phyloP scores from a whole-genome alignment of 306 rosid species.

The Acacia acuminata region DNA sequence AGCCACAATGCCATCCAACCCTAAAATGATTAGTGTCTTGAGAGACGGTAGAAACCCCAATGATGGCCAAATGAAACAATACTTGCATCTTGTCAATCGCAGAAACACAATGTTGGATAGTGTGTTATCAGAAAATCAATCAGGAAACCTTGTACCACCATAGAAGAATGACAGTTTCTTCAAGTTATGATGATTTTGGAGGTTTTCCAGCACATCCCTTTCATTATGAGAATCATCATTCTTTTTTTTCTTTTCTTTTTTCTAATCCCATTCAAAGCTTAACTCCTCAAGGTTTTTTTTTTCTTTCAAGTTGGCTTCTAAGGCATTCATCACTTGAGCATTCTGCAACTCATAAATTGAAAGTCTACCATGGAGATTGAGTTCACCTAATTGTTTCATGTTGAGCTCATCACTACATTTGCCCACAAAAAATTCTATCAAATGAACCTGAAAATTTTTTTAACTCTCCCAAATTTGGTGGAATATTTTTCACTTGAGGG shows the following conservation, averaged over 20 bases:
- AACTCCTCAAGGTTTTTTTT: background rate
- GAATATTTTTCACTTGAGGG: background rate
- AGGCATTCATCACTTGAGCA: background rate
- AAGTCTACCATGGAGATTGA: conserved; percentile 8
- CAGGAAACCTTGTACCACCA: background rate
- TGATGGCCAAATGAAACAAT: background rate
- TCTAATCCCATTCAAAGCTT: conserved; percentile 15
- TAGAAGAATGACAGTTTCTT: background rate
- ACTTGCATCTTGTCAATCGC: no score
- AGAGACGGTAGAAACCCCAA: background rate
- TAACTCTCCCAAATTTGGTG: background rate
- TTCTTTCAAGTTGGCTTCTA: background rate
- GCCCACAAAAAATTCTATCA: background rate
- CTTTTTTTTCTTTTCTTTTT: no score
- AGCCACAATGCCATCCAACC: background rate
- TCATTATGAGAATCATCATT: background rate
- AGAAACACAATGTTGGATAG: no score
- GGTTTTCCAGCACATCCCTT: conserved; percentile 31
- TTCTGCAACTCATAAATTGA: conserved; percentile 16
- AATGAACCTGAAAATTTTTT: background rate
- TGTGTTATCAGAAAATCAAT: background rate
- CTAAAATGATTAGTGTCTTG: background rate
- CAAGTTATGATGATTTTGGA: conserved; percentile 24
- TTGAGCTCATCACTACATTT: background rate
- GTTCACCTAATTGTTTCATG: conserved; percentile 15